Evolutionary conservation across 192 early-diverging fungal species (phyloP).

Genomic region (Coemansia sp.): DNA sequence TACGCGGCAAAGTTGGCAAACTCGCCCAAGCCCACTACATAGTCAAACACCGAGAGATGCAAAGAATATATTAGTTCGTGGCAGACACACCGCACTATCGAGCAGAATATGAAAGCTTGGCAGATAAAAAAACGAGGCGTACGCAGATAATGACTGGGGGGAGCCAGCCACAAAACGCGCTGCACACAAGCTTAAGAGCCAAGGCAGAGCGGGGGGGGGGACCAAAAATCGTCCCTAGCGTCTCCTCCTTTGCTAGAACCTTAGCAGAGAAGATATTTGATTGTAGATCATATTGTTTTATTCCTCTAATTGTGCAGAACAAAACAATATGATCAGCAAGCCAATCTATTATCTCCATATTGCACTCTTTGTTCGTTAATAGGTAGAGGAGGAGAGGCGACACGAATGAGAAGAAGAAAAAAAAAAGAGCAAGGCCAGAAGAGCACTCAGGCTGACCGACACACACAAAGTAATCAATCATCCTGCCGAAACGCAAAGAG

Average conservation of each 20-base stretch:
- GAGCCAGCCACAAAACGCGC: slow-evolving; percentile 6
- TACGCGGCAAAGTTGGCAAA: slow-evolving; percentile 95
- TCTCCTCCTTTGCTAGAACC: background rate
- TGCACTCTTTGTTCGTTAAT: background rate
- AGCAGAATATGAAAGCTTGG: background rate
- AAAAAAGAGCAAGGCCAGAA: background rate
- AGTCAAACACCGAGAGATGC: background rate
- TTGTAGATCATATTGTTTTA: background rate
- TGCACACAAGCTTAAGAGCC: background rate
- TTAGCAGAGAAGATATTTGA: background rate
- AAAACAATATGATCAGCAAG: background rate
- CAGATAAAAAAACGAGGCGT: slow-evolving; percentile 9
- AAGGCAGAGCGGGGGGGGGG: background rate
- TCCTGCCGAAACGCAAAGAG: no score
- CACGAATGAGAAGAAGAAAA: no score
- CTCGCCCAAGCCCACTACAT: slow-evolving; percentile 87
- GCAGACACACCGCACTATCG: background rate
- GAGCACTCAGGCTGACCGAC: background rate
- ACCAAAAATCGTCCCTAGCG: background rate
- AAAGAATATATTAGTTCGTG: background rate
- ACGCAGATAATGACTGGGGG: background rate
- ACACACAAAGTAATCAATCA: background rate
- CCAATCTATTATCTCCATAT: background rate
- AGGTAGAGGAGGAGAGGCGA: background rate
- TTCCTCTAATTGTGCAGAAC: background rate